Base-by-base conservation (phyloP, 2,329 filamentous ascomycete species). In the Fusarium napiforme region DNA sequence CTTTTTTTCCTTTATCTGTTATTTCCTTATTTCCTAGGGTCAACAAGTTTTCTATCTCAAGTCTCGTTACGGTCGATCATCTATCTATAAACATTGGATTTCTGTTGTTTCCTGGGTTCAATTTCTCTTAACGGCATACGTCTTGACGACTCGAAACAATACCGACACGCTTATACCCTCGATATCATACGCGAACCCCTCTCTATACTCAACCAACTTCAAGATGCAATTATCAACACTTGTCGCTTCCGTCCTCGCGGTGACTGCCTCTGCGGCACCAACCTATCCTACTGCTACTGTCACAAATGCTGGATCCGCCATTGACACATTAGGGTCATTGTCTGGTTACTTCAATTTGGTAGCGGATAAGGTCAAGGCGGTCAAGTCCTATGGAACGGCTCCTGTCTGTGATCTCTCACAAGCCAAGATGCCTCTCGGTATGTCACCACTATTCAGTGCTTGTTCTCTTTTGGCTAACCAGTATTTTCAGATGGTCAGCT, bases 341-440 rank as follows among this genome's bases (percentile, higher is more conserved):
- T 87, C 89, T 34, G 84, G 85, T 45, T 92, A 91, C 82, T 92
- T 92, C 83, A 88, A 88, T 79, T 80, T 88, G 74, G 79, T 92
- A 68, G 89, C 88, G 34, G 70, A 81, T 61, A 91, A 90, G 79
- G 84, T 89, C 49, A 84, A 88, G 76, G 80, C 83, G 34, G 84
- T 84, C 60, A 87, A 84, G 77, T 69, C 79, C 18, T 83, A 85
- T 68, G 71, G 81, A 5, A 61, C 69, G 11, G 80, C 84, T 16
- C 86, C 88, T 2, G 75, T 82, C 34, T 92, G 90, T 76, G 87
- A 91, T 77, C 75, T 91, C 19, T 85, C 85, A 60, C 84, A 83
- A 37, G 88, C 88, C 3, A 77, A 81, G 62, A 84, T 91, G 79
- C 88, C 88, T 64, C 75, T 78, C 43, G 79, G 88, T 88, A 79